A percentile compares a stretch with the other conserved stretches of the same genome.
These are phyloP conservation scores for Spathaspora sp. DNA, from an alignment of 1,139 yeast genomes.

Conservation along the genomic window DNA sequence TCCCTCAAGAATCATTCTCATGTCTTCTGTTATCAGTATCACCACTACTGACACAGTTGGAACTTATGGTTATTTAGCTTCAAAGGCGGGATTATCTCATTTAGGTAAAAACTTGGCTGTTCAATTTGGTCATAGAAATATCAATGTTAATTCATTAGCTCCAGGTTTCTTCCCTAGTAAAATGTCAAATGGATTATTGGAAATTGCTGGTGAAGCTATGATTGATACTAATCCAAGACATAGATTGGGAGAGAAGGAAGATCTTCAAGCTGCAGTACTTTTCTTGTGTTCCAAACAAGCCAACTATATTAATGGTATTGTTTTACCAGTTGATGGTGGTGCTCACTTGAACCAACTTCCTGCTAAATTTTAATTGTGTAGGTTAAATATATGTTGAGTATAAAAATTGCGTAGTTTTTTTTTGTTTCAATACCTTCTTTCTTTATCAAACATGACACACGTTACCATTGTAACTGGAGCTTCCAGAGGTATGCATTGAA, in stretches of 20 bases:
- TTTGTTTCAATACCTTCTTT: background rate
- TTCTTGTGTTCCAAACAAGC: slow-evolving; percentile 62
- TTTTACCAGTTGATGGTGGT: slow-evolving; percentile 78
- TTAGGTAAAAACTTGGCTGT: slow-evolving; percentile 62
- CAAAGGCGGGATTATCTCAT: slow-evolving; percentile 78
- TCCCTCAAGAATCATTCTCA: slow-evolving; percentile 66
- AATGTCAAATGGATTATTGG: slow-evolving; percentile 69
- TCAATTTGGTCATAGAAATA: slow-evolving; percentile 64
- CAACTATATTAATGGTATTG: slow-evolving; percentile 67
- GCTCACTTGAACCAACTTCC: slow-evolving; percentile 30
- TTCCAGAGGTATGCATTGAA: slow-evolving; percentile 44
- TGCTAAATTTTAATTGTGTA: slow-evolving; percentile 14
- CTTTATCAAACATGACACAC: slow-evolving; percentile 6
- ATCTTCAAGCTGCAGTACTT: slow-evolving; percentile 57
- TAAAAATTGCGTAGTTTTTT: background rate
- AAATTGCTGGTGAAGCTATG: slow-evolving; percentile 52
- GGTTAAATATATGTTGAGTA: background rate
- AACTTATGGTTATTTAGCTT: slow-evolving; percentile 69
- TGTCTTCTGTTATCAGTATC: slow-evolving; percentile 61
- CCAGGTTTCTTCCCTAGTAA: slow-evolving; percentile 81
- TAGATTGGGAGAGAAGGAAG: slow-evolving; percentile 64
- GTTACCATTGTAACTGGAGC: slow-evolving; percentile 63
- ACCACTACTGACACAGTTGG: slow-evolving; percentile 50
- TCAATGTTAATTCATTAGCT: slow-evolving; percentile 67
- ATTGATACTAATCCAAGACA: slow-evolving; percentile 56